Evolutionary conservation across 1,284 basidiomycete species (phyloP).

Genomic region (Cryptococcus jaspeensis): DNA sequence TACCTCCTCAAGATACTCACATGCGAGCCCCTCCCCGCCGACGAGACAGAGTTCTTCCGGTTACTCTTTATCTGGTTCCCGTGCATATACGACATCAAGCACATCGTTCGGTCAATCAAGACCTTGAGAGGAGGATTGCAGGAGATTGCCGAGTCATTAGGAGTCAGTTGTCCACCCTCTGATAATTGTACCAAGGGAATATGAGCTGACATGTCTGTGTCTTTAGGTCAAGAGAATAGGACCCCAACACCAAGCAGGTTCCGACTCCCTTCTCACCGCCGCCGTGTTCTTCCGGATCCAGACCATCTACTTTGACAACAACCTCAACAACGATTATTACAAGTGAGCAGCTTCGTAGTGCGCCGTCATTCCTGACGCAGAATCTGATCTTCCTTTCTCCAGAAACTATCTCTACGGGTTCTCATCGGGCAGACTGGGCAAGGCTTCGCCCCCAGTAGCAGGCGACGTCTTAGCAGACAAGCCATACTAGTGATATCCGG

Average conservation of each 20-base stretch:
- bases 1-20: constrained; percentile 97
- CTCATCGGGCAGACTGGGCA: constrained; percentile 39
- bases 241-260: constrained; percentile 91
- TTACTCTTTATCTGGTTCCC: constrained; percentile 92
- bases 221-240: constrained; percentile 81
- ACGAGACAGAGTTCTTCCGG: constrained; percentile 88
- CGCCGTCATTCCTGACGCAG: not conserved
- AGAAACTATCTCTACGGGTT: constrained; percentile 51
- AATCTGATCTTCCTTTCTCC: not conserved
- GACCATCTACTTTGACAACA: constrained; percentile 82
- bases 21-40: constrained; percentile 77
- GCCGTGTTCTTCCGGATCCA: constrained; percentile 96
- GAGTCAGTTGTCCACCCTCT: constrained; percentile 53
- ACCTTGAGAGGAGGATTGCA: constrained; percentile 89
- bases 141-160: constrained; percentile 91
- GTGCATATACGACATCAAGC: constrained; percentile 96
- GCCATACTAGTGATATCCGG: constrained; percentile 17
- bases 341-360: constrained; percentile 33
- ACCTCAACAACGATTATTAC: constrained; percentile 67
- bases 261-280: constrained; percentile 89
- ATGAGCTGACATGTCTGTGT: not conserved
- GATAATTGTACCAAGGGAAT: not conserved
- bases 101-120: constrained; percentile 86
- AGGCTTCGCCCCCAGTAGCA: constrained; percentile 20
- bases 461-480: constrained; percentile 13